Conservation (phyloP, 164 flowering plant genomes). For the Annona squamosa region DNA sequence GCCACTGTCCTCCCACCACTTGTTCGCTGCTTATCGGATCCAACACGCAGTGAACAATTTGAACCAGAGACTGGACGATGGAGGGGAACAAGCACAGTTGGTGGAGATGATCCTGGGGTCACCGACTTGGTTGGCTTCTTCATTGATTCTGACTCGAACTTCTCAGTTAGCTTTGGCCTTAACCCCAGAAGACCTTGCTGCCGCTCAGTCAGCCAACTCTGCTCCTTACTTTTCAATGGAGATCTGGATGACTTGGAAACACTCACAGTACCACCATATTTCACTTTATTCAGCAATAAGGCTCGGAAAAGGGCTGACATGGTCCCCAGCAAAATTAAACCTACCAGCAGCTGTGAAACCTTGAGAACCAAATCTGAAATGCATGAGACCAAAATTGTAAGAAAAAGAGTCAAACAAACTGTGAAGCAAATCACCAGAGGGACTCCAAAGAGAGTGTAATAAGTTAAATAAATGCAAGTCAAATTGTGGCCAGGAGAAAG, state of each 20-base stretch:
- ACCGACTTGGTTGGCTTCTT: constrained; percentile 69
- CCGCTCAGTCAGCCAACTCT: constrained; percentile 39
- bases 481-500: too few species aligned
- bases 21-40: constrained; percentile 32
- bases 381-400: constrained; percentile 5
- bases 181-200: constrained; percentile 70
- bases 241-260: constrained; percentile 21
- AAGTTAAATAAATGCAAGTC: too few species aligned
- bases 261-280: constrained; percentile 14
- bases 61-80: constrained; percentile 49
- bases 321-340: constrained; percentile 48
- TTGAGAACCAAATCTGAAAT: constrained; percentile 48
- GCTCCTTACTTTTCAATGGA: constrained; percentile 37
- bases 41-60: constrained; percentile 27
- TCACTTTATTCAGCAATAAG: constrained; percentile 37
- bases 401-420: too few species aligned
- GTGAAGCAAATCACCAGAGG: too few species aligned
- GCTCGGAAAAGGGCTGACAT: constrained; percentile 50
- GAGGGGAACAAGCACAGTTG: constrained; percentile 64
- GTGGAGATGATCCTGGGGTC: constrained; percentile 32
- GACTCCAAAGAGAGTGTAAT: too few species aligned
- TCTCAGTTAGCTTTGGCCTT: constrained; percentile 35
- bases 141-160: constrained; percentile 28
- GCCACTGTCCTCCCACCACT: constrained; percentile 34
- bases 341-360: constrained; percentile 28